Evolutionary conservation across 805 yeast genomes (phyloP).

Genomic region (Suhomyces sp.): DNA sequence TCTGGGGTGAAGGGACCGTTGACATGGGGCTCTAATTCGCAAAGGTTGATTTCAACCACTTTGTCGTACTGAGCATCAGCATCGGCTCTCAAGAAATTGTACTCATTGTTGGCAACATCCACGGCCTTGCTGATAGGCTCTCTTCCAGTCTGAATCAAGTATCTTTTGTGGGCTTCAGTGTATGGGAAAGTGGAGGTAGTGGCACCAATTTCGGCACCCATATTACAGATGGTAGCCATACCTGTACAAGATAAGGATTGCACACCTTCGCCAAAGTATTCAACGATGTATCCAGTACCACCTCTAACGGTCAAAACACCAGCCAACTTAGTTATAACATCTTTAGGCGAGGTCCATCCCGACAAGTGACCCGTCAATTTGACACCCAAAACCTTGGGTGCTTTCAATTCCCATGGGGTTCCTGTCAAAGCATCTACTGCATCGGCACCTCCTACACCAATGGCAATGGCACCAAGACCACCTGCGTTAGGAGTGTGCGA

Average conservation of each 20-base stretch:
- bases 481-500: conserved; percentile 99
- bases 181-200: conserved; percentile 97
- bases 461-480: conserved; percentile 97
- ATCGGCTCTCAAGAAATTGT: conserved; percentile 76
- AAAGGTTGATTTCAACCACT: conserved; percentile 84
- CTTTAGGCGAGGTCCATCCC: conserved; percentile 98
- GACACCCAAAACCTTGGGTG: conserved; percentile 94
- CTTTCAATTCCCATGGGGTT: conserved; percentile 96
- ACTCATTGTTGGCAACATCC: conserved; percentile 54
- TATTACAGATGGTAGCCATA: conserved; percentile 98
- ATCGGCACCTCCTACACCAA: conserved; percentile 99
- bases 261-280: conserved; percentile 95
- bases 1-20: conserved; percentile 99
- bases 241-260: conserved; percentile 92
- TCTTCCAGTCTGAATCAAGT: conserved; percentile 85
- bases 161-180: conserved; percentile 86
- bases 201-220: conserved; percentile 99
- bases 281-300: conserved; percentile 96
- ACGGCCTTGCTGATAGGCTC: conserved; percentile 82
- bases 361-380: conserved; percentile 86
- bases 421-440: conserved; percentile 96
- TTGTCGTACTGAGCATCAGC: conserved; percentile 92
- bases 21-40: conserved; percentile 88
- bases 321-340: conserved; percentile 87
- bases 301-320: conserved; percentile 96